Conservation (phyloP, 352 stramenopile species). For the Phytophthora sansomeana region DNA sequence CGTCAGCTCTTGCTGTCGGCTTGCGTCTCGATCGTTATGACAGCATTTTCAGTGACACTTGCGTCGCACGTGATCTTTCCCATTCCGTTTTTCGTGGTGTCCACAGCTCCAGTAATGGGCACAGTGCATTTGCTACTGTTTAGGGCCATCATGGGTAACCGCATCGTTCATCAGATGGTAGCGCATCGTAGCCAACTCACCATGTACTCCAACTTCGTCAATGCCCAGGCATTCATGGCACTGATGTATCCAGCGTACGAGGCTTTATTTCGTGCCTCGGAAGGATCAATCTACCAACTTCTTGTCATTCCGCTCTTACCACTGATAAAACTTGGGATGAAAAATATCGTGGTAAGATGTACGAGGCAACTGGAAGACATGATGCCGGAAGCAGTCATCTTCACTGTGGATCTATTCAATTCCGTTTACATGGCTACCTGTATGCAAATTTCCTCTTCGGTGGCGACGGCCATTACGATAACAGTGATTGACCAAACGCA, state of each 20-base stretch:
- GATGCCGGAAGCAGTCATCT: slow-evolving; percentile 21
- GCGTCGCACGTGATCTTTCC: slow-evolving; percentile 2
- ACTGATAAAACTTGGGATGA: slow-evolving; percentile 31
- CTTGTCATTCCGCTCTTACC: slow-evolving; percentile 18
- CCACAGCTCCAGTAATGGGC: background rate
- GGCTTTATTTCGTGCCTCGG: background rate
- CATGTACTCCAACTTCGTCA: background rate
- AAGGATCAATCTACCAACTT: slow-evolving; percentile 5
- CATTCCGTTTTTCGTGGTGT: slow-evolving; percentile 13
- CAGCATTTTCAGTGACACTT: background rate
- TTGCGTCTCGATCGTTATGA: background rate
- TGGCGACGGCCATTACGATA: background rate
- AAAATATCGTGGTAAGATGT: slow-evolving; percentile 16
- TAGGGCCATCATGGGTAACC: background rate
- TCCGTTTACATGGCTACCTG: slow-evolving; percentile 18
- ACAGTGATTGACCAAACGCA: slow-evolving; percentile 1
- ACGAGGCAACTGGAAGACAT: slow-evolving; percentile 20
- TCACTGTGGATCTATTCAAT: slow-evolving; percentile 32
- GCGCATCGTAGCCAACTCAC: background rate
- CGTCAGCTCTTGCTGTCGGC: background rate
- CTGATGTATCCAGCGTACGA: slow-evolving; percentile 21
- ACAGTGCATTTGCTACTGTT: slow-evolving; percentile 2
- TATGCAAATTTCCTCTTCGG: slow-evolving; percentile 22
- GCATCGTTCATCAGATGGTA: background rate
- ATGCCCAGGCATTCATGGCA: background rate